Percentiles rank a stretch among this genome's conserved stretches.
phyloP scores from a whole-genome alignment of 73 alveolate genomes.

The Tetrahymena thermophila region DNA sequence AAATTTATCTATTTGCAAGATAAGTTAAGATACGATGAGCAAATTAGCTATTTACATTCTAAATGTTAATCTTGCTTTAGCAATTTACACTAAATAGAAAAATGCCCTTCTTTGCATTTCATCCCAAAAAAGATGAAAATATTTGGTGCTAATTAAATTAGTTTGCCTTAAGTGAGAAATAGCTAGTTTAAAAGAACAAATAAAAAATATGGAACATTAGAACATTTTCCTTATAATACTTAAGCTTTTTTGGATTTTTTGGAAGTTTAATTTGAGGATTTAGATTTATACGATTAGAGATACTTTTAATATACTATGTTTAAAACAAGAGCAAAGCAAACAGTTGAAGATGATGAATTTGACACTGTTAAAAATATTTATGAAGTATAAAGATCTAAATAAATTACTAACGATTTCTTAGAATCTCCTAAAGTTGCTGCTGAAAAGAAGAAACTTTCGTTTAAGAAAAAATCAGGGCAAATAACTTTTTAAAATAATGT shows the following conservation, averaged over 20 bases:
- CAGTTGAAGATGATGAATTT: neutral
- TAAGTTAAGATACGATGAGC: neutral
- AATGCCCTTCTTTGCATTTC: neutral
- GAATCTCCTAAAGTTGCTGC: neutral
- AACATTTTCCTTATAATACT: neutral
- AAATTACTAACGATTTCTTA: neutral
- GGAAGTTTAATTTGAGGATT: neutral
- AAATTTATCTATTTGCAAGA: neutral
- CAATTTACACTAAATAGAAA: neutral
- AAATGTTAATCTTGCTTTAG: neutral
- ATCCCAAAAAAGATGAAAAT: neutral
- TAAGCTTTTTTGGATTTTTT: neutral
- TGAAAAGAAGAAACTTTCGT: neutral
- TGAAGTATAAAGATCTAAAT: neutral
- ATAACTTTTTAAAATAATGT: neutral
- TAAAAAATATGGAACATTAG: neutral
- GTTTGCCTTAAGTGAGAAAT: neutral
- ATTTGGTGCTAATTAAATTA: neutral
- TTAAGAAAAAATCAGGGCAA: neutral
- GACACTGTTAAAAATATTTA: neutral
- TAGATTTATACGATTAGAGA: neutral
- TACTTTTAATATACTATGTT: neutral
- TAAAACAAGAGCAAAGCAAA: neutral
- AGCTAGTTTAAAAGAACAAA: neutral
- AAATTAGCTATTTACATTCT: neutral